These are phyloP conservation scores for Cutaneotrichosporon mucoides DNA, from an alignment of 1,284 basidiomycete species.

Conservation along the genomic window DNA sequence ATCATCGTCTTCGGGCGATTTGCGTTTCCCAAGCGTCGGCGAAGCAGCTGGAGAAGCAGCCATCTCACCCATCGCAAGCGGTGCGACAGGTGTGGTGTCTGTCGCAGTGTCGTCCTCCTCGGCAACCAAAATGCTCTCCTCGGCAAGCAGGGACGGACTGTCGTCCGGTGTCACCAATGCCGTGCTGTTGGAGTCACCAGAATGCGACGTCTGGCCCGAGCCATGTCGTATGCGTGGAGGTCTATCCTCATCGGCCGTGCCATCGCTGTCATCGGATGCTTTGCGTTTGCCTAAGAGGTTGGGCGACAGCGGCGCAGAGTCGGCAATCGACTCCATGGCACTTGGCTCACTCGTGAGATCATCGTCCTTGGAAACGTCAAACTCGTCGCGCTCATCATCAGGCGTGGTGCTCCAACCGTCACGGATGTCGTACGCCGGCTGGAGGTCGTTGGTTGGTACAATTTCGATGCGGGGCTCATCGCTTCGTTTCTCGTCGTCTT, in stretches of 20 bases:
- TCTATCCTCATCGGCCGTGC: neutral
- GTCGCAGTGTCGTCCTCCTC: slow-evolving; percentile 4
- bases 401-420: slow-evolving; percentile 14
- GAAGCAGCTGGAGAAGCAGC: slow-evolving; percentile 5
- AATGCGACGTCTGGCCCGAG: slow-evolving; percentile 12
- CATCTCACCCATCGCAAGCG: neutral
- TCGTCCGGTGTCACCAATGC: slow-evolving; percentile 16
- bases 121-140: slow-evolving; percentile 11
- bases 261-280: slow-evolving; percentile 6
- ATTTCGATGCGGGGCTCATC: slow-evolving; percentile 16
- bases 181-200: slow-evolving; percentile 13
- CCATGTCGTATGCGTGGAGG: slow-evolving; percentile 11
- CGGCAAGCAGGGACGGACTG: slow-evolving; percentile 14
- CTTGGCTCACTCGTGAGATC: neutral
- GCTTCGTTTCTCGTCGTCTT: neutral
- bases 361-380: neutral
- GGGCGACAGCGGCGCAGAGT: neutral
- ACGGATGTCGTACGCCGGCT: slow-evolving; percentile 1
- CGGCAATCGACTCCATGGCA: neutral
- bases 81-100: slow-evolving; percentile 4
- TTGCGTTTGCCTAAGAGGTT: neutral
- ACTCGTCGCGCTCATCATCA: slow-evolving; percentile 3
- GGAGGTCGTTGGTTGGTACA: slow-evolving; percentile 1
- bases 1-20: slow-evolving; percentile 12
- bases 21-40: slow-evolving; percentile 17